Evolutionary conservation across 345 rosid genomes (phyloP).

Genomic region (Lumnitzera littorea): DNA sequence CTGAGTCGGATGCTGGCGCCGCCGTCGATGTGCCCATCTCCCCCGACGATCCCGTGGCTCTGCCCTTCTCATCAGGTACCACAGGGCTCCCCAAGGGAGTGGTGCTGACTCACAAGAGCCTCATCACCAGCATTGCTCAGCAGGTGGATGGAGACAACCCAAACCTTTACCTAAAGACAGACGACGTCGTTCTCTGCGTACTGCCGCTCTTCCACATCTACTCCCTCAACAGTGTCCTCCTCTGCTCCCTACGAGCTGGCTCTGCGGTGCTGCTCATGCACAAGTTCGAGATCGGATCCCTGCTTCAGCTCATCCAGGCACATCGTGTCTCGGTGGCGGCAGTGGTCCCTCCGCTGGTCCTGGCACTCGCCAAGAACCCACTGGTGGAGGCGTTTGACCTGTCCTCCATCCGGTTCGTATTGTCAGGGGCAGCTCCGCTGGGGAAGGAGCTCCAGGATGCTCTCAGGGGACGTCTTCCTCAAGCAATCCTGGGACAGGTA

Average conservation of each 20-base stretch:
- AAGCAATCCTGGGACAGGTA: slow-evolving; percentile 85
- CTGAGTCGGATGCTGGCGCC: slow-evolving; percentile 32
- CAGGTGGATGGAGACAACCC: slow-evolving; percentile 96
- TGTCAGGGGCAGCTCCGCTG: slow-evolving; percentile 93
- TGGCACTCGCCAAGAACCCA: slow-evolving; percentile 75
- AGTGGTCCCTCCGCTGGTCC: slow-evolving; percentile 81
- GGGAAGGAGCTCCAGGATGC: slow-evolving; percentile 84
- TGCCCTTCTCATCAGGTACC: slow-evolving; percentile 88
- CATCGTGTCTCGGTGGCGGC: slow-evolving; percentile 72
- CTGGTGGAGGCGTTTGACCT: slow-evolving; percentile 56
- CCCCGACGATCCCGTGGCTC: slow-evolving; percentile 64
- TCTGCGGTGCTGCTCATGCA: slow-evolving; percentile 77
- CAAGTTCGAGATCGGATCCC: slow-evolving; percentile 68
- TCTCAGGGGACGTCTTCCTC: slow-evolving; percentile 58
- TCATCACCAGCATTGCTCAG: slow-evolving; percentile 85
- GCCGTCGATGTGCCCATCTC: slow-evolving; percentile 12
- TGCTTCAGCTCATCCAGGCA: slow-evolving; percentile 64
- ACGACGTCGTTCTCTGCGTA: slow-evolving; percentile 75
- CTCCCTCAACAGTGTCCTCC: slow-evolving; percentile 67
- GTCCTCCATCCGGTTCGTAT: slow-evolving; percentile 61
- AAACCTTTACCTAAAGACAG: slow-evolving; percentile 41
- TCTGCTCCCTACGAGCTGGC: slow-evolving; percentile 65
- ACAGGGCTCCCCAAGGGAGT: slow-evolving; percentile 94
- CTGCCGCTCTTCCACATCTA: slow-evolving; percentile 82
- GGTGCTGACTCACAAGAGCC: slow-evolving; percentile 65